phyloP scores from a whole-genome alignment of 1,284 basidiomycete genomes.

The Somion occarium region DNA sequence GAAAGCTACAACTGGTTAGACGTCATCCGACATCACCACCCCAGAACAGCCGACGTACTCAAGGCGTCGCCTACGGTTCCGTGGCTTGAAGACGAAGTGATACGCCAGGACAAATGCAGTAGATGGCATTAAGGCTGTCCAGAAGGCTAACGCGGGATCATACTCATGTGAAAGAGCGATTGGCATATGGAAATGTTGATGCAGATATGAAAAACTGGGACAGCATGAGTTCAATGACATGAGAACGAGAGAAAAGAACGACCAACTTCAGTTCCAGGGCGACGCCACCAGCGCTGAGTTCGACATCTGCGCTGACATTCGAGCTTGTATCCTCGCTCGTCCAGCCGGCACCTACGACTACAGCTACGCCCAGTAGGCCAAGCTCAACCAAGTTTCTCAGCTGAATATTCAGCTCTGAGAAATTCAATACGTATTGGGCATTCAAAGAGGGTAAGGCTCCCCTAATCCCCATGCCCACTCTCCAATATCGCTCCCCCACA shows the following conservation, averaged over 20 bases:
- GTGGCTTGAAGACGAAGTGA: conserved; percentile 29
- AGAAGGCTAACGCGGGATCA: conserved; percentile 24
- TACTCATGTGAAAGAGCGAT: conserved; percentile 29
- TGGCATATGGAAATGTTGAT: conserved; percentile 31
- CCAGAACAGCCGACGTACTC: conserved; percentile 22
- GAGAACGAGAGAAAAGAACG: not conserved
- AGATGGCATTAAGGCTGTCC: conserved; percentile 30
- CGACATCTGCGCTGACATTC: conserved; percentile 24
- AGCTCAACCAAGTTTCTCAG: conserved; percentile 11
- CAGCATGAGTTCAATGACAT: conserved; percentile 4
- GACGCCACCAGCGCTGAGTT: conserved; percentile 26
- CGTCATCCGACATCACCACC: conserved; percentile 23
- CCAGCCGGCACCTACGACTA: conserved; percentile 16
- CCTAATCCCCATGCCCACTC: conserved; percentile 24
- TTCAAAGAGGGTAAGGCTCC: conserved; percentile 23
- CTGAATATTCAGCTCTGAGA: conserved; percentile 23
- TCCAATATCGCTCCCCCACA: conserved; percentile 23
- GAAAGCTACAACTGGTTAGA: conserved; percentile 31
- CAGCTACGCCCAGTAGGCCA: conserved; percentile 14
- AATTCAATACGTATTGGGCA: conserved; percentile 27
- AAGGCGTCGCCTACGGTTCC: conserved; percentile 24
- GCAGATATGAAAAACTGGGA: conserved; percentile 28
- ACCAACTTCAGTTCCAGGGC: conserved; percentile 32
- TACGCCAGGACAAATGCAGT: conserved; percentile 29
- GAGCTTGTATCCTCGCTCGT: conserved; percentile 11